Base-by-base conservation (phyloP, 1,139 yeast genomes). In the Debaryomyces coudertii region DNA sequence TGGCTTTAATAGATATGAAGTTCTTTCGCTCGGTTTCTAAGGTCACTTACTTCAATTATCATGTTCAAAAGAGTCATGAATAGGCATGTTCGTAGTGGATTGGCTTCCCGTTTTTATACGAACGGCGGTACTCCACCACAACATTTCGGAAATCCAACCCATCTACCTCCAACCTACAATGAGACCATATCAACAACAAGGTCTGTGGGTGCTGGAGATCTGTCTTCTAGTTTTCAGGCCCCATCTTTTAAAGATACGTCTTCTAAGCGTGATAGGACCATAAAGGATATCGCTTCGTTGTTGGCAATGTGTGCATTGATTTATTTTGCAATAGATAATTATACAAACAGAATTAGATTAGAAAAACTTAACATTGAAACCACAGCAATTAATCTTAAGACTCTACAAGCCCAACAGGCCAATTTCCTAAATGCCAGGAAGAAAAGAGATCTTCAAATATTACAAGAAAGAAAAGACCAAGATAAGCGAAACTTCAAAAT, bases 401-500 rank as follows among this genome's bases (percentile, higher is more conserved):
- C 68, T 16, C 66, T 63, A 54, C 82, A 61, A 50, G 58, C 69
- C 15, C 79, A 74, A 55, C 79, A 62, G 59, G 72, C 63, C 54
- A 76, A 66, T 48, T 73, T 73, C 49, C 62, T 70, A 40, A 72
- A 71, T 27, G 76, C 72, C 8, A 61, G 76, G 41, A 75, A 79
- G 61, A 71, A 73, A 52, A 66, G 73, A 46, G 84, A 80, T 47
- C 53, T 72, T 27, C 80, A 69, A 57, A 67, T 66, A 40, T 57
- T 76, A 50, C 75, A 71, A 56, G 85, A 77, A 60, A 67, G 79
- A 45, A 72, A 68, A 56, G 77, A 68, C 40, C 64, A 61, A 37
- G 79, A 76, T 40, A 80, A 76, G 53, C 71, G 86, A 46, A 74
- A 74, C 55, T 77, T 76, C 71, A 80, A 79, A 58, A 78, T 84